These are phyloP conservation scores for Amaranthus palmeri DNA, from an alignment of 148 eudicot genomes.

Conservation along the genomic window DNA sequence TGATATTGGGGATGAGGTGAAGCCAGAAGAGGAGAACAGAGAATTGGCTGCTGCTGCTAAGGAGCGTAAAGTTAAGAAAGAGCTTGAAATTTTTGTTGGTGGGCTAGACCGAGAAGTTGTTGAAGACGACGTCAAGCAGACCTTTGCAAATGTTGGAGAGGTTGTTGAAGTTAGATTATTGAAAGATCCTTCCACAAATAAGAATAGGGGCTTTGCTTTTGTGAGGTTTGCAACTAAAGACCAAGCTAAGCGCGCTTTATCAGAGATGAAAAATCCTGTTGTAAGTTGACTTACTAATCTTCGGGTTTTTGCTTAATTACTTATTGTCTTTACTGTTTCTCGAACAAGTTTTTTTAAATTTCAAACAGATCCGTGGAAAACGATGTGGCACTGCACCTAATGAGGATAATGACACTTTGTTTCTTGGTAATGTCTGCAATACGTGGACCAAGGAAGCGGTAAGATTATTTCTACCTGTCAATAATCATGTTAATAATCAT, in stretches of 20 bases:
- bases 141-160: conserved; percentile 67
- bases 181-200: conserved; percentile 52
- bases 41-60: conserved; percentile 60
- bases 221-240: conserved; percentile 80
- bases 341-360: not conserved
- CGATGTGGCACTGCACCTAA: conserved; percentile 76
- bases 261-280: conserved; percentile 78
- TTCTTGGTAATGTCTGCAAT: conserved; percentile 81
- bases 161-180: conserved; percentile 63
- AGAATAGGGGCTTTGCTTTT: conserved; percentile 84
- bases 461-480: conserved; percentile 19
- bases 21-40: conserved; percentile 45
- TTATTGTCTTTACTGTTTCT: conserved; percentile 5
- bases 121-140: conserved; percentile 68
- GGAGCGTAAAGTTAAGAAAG: conserved; percentile 65
- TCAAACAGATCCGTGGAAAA: conserved; percentile 62
- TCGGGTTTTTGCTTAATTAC: not conserved
- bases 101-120: conserved; percentile 69
- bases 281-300: conserved; percentile 33
- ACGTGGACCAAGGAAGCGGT: conserved; percentile 96
- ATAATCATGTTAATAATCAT: not conserved
- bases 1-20: conserved; percentile 35
- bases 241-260: conserved; percentile 58
- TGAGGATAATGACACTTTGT: conserved; percentile 80
- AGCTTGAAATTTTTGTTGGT: conserved; percentile 79